These are phyloP conservation scores for Aspergillus sp. DNA, from an alignment of 2,329 filamentous ascomycete species.

Conservation along the genomic window DNA sequence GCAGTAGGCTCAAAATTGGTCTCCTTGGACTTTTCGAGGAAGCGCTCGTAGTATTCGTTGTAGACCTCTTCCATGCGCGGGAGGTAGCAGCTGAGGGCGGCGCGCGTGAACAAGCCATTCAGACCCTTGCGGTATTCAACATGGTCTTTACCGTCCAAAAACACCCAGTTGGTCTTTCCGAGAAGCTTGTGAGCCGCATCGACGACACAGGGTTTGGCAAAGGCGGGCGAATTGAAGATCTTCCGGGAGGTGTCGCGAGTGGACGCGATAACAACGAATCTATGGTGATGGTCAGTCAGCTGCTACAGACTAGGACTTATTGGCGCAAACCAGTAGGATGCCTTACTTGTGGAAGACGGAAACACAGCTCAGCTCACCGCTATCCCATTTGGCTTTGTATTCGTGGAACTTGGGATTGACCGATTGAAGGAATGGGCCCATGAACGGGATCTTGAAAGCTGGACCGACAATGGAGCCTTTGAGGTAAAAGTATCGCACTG, in stretches of 20 bases:
- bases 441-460: conserved; percentile 70
- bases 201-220: conserved; percentile 93
- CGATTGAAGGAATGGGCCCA: conserved; percentile 92
- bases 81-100: conserved; percentile 79
- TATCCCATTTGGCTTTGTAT: conserved; percentile 88
- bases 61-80: conserved; percentile 91
- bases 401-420: conserved; percentile 85
- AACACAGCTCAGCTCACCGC: conserved; percentile 87
- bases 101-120: conserved; percentile 87
- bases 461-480: conserved; percentile 74
- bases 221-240: conserved; percentile 87
- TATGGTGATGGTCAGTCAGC: conserved; percentile 28
- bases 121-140: conserved; percentile 96
- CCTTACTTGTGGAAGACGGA: conserved; percentile 97
- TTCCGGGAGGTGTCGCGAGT: conserved; percentile 93
- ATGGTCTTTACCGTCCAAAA: conserved; percentile 88
- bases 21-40: conserved; percentile 67
- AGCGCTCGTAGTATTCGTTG: conserved; percentile 74
- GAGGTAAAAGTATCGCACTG: conserved; percentile 67
- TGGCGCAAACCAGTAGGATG: background rate
- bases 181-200: conserved; percentile 91
- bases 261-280: conserved; percentile 94
- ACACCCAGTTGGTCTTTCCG: conserved; percentile 90
- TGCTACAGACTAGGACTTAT: background rate
- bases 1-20: conserved; percentile 66